Conservation (phyloP, 2,329 filamentous ascomycete species). For the Calonectria honghensis region DNA sequence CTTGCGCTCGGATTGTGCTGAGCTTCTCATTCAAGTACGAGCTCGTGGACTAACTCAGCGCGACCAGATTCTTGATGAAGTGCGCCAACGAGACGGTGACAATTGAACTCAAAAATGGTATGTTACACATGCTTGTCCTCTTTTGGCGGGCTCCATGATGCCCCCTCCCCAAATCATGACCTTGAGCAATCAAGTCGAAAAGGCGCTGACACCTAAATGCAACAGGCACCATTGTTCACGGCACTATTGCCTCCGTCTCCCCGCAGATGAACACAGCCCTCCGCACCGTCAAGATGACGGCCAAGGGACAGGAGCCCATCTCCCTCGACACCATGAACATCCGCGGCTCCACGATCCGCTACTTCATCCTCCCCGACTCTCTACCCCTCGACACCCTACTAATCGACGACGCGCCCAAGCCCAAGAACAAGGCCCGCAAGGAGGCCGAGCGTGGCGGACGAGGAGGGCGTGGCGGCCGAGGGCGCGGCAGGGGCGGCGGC, state of each 20-base stretch:
- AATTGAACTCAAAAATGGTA: slow-evolving; percentile 98
- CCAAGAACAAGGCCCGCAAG: slow-evolving; percentile 99
- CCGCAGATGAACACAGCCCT: slow-evolving; percentile 99
- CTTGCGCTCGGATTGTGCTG: slow-evolving; percentile 47
- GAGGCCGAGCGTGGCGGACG: slow-evolving; percentile 80
- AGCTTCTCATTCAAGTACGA: slow-evolving; percentile 48
- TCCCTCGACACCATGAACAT: slow-evolving; percentile 97
- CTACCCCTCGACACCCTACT: slow-evolving; percentile 95
- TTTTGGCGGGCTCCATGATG: background rate
- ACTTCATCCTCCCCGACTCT: slow-evolving; percentile 96
- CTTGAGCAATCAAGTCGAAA: background rate
- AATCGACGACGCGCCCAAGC: slow-evolving; percentile 97
- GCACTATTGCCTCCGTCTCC: slow-evolving; percentile 96
- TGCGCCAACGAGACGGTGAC: slow-evolving; percentile 99
- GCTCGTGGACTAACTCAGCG: slow-evolving; percentile 52
- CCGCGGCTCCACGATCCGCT: slow-evolving; percentile 95
- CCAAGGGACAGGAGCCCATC: slow-evolving; percentile 89
- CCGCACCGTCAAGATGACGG: slow-evolving; percentile 97
- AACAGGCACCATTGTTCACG: slow-evolving; percentile 93
- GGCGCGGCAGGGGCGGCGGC: slow-evolving; percentile 73
- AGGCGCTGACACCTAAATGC: slow-evolving; percentile 38
- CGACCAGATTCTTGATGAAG: slow-evolving; percentile 95
- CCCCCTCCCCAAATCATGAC: background rate
- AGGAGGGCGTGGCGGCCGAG: slow-evolving; percentile 68
- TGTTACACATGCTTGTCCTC: slow-evolving; percentile 49